Percentiles rank a stretch among this genome's conserved stretches.
These are phyloP conservation scores for Malassezia brasiliensis DNA, from an alignment of 1,284 basidiomycete species.

Conservation along the genomic window DNA sequence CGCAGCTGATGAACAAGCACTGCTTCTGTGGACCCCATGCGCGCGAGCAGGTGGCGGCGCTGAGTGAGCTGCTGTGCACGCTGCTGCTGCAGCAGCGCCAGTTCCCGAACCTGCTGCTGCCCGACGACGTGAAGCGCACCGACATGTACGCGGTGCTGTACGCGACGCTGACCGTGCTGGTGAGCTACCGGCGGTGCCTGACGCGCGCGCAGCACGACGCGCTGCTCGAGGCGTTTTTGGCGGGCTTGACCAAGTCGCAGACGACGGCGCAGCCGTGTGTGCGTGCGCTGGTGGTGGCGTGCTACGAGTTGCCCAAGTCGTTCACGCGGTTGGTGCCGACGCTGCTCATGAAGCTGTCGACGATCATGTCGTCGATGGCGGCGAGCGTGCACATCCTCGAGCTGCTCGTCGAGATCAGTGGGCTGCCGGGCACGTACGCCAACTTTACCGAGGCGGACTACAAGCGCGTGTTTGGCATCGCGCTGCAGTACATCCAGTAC, in stretches of 20 bases:
- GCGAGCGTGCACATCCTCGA: constrained; percentile 94
- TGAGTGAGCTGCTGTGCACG: constrained; percentile 64
- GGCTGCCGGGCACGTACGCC: constrained; percentile 66
- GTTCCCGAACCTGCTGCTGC: constrained; percentile 57
- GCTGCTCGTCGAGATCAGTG: constrained; percentile 78
- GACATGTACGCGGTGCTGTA: constrained; percentile 83
- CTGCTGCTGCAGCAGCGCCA: constrained; percentile 58
- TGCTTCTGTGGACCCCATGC: constrained; percentile 84
- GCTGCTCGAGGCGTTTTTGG: constrained; percentile 73
- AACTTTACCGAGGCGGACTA: constrained; percentile 91
- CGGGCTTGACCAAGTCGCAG: constrained; percentile 63
- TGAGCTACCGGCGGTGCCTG: constrained; percentile 77
- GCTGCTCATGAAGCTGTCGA: constrained; percentile 78
- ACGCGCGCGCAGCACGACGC: constrained; percentile 57
- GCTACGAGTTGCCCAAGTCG: constrained; percentile 77
- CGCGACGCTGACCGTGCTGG: constrained; percentile 74
- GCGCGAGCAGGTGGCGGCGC: constrained; percentile 57
- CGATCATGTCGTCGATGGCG: constrained; percentile 85
- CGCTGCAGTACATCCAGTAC: constrained; percentile 84
- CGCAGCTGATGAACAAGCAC: constrained; percentile 89
- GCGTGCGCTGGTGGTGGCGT: constrained; percentile 75
- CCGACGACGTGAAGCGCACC: constrained; percentile 52
- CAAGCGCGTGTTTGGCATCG: constrained; percentile 88
- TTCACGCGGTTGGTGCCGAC: constrained; percentile 66
- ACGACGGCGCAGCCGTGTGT: constrained; percentile 83